A percentile compares a stretch with the other conserved stretches of the same genome.
Conservation (phyloP, 441 rosid species). For the Brassica hybrid region DNA sequence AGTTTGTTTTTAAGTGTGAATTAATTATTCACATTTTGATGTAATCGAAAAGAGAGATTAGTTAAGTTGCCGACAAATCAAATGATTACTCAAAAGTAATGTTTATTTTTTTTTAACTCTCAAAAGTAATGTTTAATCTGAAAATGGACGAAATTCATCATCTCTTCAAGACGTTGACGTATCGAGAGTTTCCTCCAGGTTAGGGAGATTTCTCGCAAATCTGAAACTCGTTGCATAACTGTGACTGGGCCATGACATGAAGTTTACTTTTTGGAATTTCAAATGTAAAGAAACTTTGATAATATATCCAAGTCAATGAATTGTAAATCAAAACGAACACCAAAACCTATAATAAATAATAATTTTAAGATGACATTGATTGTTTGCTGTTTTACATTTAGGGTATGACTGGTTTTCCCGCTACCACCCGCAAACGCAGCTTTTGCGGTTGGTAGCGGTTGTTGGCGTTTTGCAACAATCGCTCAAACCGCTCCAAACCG, state of each 20-base stretch:
- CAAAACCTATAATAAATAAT: not conserved
- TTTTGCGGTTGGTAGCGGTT: no score
- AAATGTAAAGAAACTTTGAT: not conserved
- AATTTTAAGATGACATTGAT: not conserved
- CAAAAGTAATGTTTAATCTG: not conserved
- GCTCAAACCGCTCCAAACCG: no score
- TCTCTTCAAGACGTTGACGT: not conserved
- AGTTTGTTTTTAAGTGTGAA: not conserved
- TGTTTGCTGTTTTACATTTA: no score
- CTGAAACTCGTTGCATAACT: not conserved
- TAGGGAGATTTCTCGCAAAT: not conserved
- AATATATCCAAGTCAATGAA: not conserved
- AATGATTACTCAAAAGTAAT: no score
- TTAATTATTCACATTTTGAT: not conserved
- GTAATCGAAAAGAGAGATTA: not conserved
- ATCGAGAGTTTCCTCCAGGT: not conserved
- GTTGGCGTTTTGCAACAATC: no score
- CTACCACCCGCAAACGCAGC: no score
- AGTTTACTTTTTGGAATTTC: conserved; percentile 11
- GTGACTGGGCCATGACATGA: not conserved
- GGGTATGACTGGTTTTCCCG: no score
- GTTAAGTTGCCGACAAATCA: no score
- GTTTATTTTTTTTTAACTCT: no score
- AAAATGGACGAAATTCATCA: not conserved
- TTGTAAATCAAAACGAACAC: not conserved